Base-by-base conservation (phyloP, 1,139 yeast genomes). In the Spencermartinsiella ligniputridi region DNA sequence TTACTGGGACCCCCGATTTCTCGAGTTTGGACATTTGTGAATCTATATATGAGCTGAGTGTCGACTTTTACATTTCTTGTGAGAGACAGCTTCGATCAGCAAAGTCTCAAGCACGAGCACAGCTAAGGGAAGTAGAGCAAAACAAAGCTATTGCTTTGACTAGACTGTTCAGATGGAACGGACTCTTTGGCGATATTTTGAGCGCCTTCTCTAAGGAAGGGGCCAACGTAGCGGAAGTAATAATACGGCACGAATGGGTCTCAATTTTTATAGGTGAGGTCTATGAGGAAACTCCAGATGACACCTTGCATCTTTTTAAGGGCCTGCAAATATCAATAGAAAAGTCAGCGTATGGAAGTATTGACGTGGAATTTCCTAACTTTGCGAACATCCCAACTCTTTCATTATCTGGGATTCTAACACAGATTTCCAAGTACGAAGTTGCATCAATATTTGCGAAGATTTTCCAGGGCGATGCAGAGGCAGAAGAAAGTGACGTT, bases 401-500 rank as follows among this genome's bases (percentile, higher is more conserved):
- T 2, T 79, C 76, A 34, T 44, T 64, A 3, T 67, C 70, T 1
- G 72, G 78, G 9, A 72, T 87, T 3, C 72, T 71, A 35, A 70
- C 78, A 1, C 90, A 87, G 54, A 67, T 81, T 15, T 81, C 88
- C 1, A 83, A 84, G 33, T 68, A 82, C 12, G 75, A 79, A 16
- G 86, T 88, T 0, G 73, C 85, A 37, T 70, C 84, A 0, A 75
- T 82, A 21, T 86, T 88, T 60, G 75, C 87, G 12, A 72, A 71
- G 37, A 74, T 82, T 2, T 70, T 83, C 41, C 32, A n/a, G 15
- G 13, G 6, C 15, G 54, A 52, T 22, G 30, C 17, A 11, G 57
- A 74, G 24, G 64, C 70, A 46, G 47, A 63, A 50, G 5, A 5
- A 11, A 5, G 15, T 27, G 32, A 27, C 8, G n/a, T 49, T 65